Base-by-base conservation (phyloP, 139 green algal genomes). In the Chlamydomonas sp. region DNA sequence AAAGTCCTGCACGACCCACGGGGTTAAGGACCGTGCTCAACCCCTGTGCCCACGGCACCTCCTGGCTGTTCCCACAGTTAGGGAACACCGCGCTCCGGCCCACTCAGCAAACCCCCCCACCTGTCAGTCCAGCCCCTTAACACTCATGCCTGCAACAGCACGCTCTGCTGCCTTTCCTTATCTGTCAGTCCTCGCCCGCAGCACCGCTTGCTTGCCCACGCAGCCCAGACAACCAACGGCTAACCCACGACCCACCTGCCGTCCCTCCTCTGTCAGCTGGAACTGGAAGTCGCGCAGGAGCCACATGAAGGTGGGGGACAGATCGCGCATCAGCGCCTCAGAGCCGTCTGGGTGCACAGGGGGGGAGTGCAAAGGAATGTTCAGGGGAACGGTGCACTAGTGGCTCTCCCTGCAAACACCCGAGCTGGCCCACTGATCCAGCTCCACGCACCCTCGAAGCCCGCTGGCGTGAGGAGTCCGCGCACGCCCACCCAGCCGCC, bases 261-360 rank as follows among this genome's bases (percentile, higher is more conserved):
- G 79, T 3, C 88, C 88, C 49, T 86, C 77, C 2, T 86, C 84
- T 2, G 59, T 81, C 5, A 91, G 67, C 58, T 91, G 81, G 63
- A 88, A 82, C 67, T 91, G 88, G 81, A 91, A 91, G 94, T 99
- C 97, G 1, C 97, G 87, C 84, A 99, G 92, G 60, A 99, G 94
- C 97, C 97, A 99, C 69, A 99, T 82, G 89, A 99, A 98, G 49
- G 93, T 80, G 15, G 96, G 95, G 0, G 93, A 93, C 89, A 97
- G 94, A 1, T 91, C 88, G 0, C 63, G 81, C 6, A 10, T 18
- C 60, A 31, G 64, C 7, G 57, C 72, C 5, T 9, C 81, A 12
- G 31, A 49, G 14, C 3, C 58, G 71, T 8, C 17, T 15, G 60
- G 5, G 12, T 49, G 0, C 17, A 57, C 1, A n/a, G 57, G 7